Conservation (phyloP, 2,329 filamentous ascomycete species). For the Zymoseptoria tritici region DNA sequence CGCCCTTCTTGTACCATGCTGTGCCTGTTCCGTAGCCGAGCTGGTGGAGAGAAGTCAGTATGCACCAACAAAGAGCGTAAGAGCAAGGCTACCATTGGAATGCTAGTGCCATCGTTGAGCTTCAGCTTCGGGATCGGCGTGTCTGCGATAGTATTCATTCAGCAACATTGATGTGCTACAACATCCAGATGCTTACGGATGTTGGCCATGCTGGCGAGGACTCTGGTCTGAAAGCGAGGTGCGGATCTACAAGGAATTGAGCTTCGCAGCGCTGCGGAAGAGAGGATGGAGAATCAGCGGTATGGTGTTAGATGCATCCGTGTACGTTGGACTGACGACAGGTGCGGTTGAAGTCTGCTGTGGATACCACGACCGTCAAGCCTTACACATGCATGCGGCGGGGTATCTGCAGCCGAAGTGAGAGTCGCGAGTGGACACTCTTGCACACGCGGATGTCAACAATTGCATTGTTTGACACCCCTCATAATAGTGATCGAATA, state of each 20-base stretch:
- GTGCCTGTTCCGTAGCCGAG: slow-evolving; percentile 68
- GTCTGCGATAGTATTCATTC: slow-evolving; percentile 29
- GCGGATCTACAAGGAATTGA: not conserved
- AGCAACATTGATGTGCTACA: not conserved
- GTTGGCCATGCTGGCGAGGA: slow-evolving; percentile 22
- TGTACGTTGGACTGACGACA: not conserved
- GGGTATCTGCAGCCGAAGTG: not conserved
- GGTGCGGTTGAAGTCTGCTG: not conserved
- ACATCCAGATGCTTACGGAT: slow-evolving; percentile 16
- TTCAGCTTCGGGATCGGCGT: slow-evolving; percentile 33
- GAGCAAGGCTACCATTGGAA: slow-evolving; percentile 53
- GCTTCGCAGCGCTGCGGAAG: not conserved
- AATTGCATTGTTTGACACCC: no score
- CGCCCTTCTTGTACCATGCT: slow-evolving; percentile 51
- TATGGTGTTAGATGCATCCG: not conserved
- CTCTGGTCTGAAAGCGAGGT: not conserved
- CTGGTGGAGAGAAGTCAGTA: slow-evolving; percentile 33
- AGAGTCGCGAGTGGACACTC: not conserved
- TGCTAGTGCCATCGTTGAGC: slow-evolving; percentile 65
- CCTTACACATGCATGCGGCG: not conserved
- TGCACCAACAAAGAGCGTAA: not conserved
- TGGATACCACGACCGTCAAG: not conserved
- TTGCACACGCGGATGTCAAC: not conserved
- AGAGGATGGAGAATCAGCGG: not conserved
- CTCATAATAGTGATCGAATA: no score